phyloP scores from a whole-genome alignment of 202 grass and related monocot genomes.

The Brachypodium distachyon region DNA sequence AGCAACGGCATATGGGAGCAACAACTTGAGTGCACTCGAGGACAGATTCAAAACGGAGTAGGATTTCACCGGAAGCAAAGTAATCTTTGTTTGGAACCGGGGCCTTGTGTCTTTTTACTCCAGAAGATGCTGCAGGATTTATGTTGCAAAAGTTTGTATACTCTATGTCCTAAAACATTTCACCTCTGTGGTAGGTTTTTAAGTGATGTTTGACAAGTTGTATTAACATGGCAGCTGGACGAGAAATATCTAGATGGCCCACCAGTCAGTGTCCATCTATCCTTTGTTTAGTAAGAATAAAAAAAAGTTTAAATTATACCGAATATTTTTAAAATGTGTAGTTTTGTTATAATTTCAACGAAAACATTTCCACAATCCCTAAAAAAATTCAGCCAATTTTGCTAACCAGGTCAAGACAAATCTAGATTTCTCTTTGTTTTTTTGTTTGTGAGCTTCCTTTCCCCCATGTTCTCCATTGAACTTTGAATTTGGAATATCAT shows the following conservation, averaged over 20 bases:
- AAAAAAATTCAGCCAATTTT: no score
- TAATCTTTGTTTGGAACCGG: neutral
- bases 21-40: neutral
- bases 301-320: no score
- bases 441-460: neutral
- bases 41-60: constrained; percentile 6
- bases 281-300: no score
- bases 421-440: neutral
- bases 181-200: no score
- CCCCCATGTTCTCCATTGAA: no score
- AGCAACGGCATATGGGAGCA: neutral
- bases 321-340: no score
- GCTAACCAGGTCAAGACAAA: no score
- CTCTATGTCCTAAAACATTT: no score
- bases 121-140: neutral
- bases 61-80: neutral
- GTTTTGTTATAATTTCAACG: no score
- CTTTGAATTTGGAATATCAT: neutral
- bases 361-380: no score
- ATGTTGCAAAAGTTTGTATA: neutral
- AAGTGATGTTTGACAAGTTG: neutral
- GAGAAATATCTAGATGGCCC: no score
- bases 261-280: neutral
- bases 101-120: neutral
- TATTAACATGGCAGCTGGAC: no score